Evolutionary conservation across 2,329 filamentous ascomycete species (phyloP).

Genomic region (Pseudogymnoascus sp.): DNA sequence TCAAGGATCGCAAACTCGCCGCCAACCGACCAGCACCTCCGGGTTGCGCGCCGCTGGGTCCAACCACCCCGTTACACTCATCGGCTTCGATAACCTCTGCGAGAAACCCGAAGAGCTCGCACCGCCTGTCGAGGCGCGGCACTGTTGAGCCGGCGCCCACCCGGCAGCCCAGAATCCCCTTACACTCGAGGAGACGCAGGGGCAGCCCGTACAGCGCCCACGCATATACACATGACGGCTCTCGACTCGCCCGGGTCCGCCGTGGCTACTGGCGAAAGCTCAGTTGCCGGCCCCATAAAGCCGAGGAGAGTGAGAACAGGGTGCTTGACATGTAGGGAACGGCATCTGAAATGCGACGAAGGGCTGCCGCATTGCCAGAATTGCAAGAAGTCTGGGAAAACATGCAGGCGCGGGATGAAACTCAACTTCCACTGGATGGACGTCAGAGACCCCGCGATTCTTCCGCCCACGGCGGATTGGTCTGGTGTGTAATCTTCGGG

Average conservation of each 20-base stretch:
- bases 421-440: slow-evolving; percentile 88
- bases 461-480: slow-evolving; percentile 57
- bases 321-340: slow-evolving; percentile 80
- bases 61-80: background rate
- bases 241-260: slow-evolving; percentile 15
- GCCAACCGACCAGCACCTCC: background rate
- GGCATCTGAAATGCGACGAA: slow-evolving; percentile 89
- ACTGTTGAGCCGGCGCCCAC: background rate
- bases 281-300: slow-evolving; percentile 37
- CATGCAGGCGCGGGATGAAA: slow-evolving; percentile 77
- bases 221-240: slow-evolving; percentile 22
- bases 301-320: slow-evolving; percentile 84
- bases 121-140: background rate
- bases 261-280: slow-evolving; percentile 13
- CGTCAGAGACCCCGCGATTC: slow-evolving; percentile 55
- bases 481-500: slow-evolving; percentile 35
- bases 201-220: background rate
- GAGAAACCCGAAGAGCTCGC: background rate
- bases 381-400: slow-evolving; percentile 77
- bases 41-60: background rate
- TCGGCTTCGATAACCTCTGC: background rate
- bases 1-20: background rate
- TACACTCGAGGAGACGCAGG: background rate
- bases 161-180: background rate
- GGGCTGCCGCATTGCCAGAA: slow-evolving; percentile 57